These are phyloP conservation scores for Colletotrichum kahawae DNA, from an alignment of 2,329 filamentous ascomycete genomes.

Conservation along the genomic window DNA sequence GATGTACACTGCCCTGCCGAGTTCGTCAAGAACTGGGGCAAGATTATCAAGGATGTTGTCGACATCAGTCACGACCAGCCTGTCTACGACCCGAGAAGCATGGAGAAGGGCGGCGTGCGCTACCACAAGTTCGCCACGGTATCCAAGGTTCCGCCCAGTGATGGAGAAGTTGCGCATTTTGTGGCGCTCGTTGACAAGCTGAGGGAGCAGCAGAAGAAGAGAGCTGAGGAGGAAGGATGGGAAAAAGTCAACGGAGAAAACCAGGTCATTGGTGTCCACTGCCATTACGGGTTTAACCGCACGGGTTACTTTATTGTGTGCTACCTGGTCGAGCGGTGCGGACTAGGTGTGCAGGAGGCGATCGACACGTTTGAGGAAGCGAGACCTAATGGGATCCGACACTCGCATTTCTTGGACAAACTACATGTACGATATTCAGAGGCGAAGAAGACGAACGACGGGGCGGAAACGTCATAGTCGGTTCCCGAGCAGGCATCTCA, in stretches of 20 bases:
- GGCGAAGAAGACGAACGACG: conserved; percentile 15
- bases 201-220: conserved; percentile 57
- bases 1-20: conserved; percentile 76
- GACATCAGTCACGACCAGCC: conserved; percentile 92
- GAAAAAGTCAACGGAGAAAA: conserved; percentile 39
- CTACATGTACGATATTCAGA: conserved; percentile 77
- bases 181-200: conserved; percentile 64
- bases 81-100: conserved; percentile 79
- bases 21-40: conserved; percentile 73
- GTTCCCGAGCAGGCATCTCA: neutral
- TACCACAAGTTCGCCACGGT: conserved; percentile 92
- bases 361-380: conserved; percentile 77
- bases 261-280: conserved; percentile 81
- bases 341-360: conserved; percentile 74
- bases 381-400: conserved; percentile 83
- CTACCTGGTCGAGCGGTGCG: conserved; percentile 85
- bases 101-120: conserved; percentile 69
- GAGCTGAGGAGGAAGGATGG: conserved; percentile 47
- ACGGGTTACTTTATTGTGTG: conserved; percentile 91
- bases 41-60: conserved; percentile 75
- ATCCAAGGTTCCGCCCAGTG: conserved; percentile 82
- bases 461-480: neutral
- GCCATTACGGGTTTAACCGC: conserved; percentile 94
- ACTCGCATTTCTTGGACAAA: conserved; percentile 86
- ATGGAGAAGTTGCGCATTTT: conserved; percentile 58